Evolutionary conservation across 257 asterid species (phyloP).

Genomic region (Nemophila menziesii): DNA sequence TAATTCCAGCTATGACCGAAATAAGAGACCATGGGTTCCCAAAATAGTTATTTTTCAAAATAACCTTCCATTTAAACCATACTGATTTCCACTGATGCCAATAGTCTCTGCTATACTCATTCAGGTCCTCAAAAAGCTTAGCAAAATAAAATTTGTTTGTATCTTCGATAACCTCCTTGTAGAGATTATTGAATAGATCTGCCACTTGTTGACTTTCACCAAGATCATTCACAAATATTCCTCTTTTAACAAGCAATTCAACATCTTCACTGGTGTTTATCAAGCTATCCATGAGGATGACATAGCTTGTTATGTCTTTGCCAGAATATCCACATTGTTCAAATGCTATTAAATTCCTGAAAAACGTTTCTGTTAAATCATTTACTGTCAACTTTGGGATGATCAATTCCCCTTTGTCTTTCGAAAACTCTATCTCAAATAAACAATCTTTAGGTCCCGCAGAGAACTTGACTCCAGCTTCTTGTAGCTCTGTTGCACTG

Average conservation of each 20-base stretch:
- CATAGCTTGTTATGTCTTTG: slow-evolving; percentile 19
- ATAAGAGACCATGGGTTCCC: slow-evolving; percentile 7
- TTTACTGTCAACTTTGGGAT: slow-evolving; percentile 14
- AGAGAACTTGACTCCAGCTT: slow-evolving; percentile 18
- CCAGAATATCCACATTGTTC: slow-evolving; percentile 17
- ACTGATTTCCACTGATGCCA: slow-evolving; percentile 9
- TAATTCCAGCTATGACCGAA: slow-evolving; percentile 3
- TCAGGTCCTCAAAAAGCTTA: slow-evolving; percentile 6
- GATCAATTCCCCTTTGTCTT: slow-evolving; percentile 7
- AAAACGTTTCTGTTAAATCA: slow-evolving; percentile 19
- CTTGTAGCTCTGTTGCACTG: slow-evolving; percentile 16
- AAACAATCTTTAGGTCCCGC: neutral
- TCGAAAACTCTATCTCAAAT: slow-evolving; percentile 13
- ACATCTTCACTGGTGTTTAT: slow-evolving; percentile 21
- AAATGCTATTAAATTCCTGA: slow-evolving; percentile 18
- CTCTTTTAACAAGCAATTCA: slow-evolving; percentile 4
- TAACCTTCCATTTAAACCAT: slow-evolving; percentile 6
- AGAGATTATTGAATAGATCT: slow-evolving; percentile 20
- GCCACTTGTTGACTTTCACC: slow-evolving; percentile 12
- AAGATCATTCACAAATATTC: slow-evolving; percentile 9
- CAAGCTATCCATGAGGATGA: slow-evolving; percentile 22
- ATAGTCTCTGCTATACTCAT: slow-evolving; percentile 12
- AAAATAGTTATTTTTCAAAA: slow-evolving; percentile 11
- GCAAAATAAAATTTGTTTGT: slow-evolving; percentile 13
- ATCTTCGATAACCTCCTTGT: slow-evolving; percentile 18